These are phyloP conservation scores for Huiozyma naganishii DNA, from an alignment of 805 yeast species.

Conservation along the genomic window DNA sequence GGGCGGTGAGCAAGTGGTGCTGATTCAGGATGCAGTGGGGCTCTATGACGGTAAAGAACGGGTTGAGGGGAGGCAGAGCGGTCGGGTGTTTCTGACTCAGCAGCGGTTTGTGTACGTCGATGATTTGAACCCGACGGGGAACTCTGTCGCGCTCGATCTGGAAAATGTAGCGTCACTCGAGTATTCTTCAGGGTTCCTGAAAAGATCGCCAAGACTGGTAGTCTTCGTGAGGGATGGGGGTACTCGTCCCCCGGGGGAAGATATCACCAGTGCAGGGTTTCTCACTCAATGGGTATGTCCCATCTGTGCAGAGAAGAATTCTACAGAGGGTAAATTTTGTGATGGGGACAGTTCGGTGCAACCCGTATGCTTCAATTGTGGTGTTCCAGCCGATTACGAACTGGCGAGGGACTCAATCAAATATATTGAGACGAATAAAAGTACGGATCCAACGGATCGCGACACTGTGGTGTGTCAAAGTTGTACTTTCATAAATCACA, in stretches of 20 bases:
- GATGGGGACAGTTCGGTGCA: constrained; percentile 8
- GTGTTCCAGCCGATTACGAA: constrained; percentile 37
- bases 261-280: background rate
- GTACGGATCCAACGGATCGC: background rate
- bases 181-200: constrained; percentile 47
- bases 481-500: constrained; percentile 80
- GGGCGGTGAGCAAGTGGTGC: constrained; percentile 40
- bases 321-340: constrained; percentile 2
- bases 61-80: constrained; percentile 53
- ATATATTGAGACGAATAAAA: background rate
- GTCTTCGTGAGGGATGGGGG: constrained; percentile 22
- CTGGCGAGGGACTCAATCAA: constrained; percentile 24
- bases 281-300: constrained; percentile 61
- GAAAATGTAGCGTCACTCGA: constrained; percentile 32
- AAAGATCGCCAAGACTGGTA: constrained; percentile 70
- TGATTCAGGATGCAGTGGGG: constrained; percentile 51
- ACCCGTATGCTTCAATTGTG: constrained; percentile 53
- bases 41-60: constrained; percentile 69
- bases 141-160: constrained; percentile 40
- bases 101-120: constrained; percentile 66
- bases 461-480: constrained; percentile 31
- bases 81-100: constrained; percentile 69
- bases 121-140: constrained; percentile 29
- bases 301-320: constrained; percentile 41
- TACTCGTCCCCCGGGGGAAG: background rate